Evolutionary conservation across 257 asterid genomes (phyloP).

Genomic region (Ajuga chamaepitys): DNA sequence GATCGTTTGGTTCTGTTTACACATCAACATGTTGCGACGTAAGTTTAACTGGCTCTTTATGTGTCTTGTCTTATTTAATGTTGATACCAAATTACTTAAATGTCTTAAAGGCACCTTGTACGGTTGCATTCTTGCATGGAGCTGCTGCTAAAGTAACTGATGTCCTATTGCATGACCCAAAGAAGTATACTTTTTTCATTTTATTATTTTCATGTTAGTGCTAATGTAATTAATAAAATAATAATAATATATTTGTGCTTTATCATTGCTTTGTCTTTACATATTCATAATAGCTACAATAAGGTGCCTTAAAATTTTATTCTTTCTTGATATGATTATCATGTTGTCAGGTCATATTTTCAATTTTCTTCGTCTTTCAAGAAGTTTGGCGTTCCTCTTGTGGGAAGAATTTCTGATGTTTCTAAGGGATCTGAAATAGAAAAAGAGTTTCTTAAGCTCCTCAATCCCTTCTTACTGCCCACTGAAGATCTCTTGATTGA

Average conservation of each 20-base stretch:
- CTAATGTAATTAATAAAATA: neutral
- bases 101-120: neutral
- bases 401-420: constrained; percentile 43
- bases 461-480: constrained; percentile 41
- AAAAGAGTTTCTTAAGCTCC: constrained; percentile 40
- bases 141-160: neutral
- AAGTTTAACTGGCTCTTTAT: constrained; percentile 21
- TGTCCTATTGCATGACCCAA: neutral
- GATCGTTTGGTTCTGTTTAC: constrained; percentile 40
- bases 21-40: constrained; percentile 38
- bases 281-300: neutral
- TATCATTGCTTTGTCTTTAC: neutral
- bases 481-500: constrained; percentile 24
- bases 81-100: neutral
- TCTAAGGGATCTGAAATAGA: constrained; percentile 45
- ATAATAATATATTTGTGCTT: neutral
- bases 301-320: neutral
- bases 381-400: constrained; percentile 59
- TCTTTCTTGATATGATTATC: constrained; percentile 2
- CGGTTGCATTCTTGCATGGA: neutral
- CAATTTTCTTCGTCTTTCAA: constrained; percentile 3
- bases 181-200: neutral
- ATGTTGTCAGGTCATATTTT: constrained; percentile 26
- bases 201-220: neutral
- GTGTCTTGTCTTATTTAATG: neutral